Percentiles rank a stretch among this genome's conserved stretches.
phyloP scores from a whole-genome alignment of 352 stramenopile species.

The Pythium folliculosum region DNA sequence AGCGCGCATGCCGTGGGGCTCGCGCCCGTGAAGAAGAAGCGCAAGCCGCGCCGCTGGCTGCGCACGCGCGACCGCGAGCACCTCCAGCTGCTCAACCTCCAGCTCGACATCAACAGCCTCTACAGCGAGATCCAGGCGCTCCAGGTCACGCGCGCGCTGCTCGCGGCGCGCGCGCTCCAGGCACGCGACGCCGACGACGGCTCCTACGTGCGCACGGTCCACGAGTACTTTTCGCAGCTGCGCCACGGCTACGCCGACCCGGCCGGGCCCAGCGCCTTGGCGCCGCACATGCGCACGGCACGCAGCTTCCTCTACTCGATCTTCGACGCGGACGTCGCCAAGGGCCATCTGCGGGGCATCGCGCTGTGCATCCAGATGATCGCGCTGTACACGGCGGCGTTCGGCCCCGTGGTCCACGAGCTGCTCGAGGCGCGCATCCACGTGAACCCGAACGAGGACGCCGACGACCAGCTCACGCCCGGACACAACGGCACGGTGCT shows the following conservation, averaged over 20 bases:
- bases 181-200: slow-evolving; percentile 1
- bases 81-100: slow-evolving; percentile 32
- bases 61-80: slow-evolving; percentile 30
- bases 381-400: slow-evolving; percentile 19
- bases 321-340: slow-evolving; percentile 17
- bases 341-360: slow-evolving; percentile 21
- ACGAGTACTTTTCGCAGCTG: slow-evolving; percentile 17
- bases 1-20: not conserved
- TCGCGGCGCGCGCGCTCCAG: slow-evolving; percentile 15
- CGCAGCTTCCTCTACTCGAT: slow-evolving; percentile 18
- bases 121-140: slow-evolving; percentile 35
- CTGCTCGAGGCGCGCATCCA: slow-evolving; percentile 2
- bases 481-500: slow-evolving; percentile 7
- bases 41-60: slow-evolving; percentile 13
- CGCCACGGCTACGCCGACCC: slow-evolving; percentile 20
- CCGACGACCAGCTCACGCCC: not conserved
- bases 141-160: slow-evolving; percentile 28
- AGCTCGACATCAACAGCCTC: slow-evolving; percentile 41
- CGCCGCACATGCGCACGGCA: slow-evolving; percentile 9
- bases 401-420: slow-evolving; percentile 15
- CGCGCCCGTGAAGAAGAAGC: slow-evolving; percentile 11
- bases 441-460: slow-evolving; percentile 12
- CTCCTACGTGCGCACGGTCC: slow-evolving; percentile 12
- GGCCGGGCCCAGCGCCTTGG: not conserved
- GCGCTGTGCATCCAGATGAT: slow-evolving; percentile 19